Percentiles rank a stretch among this genome's conserved stretches.
These are phyloP conservation scores for Rhizopogon rudus DNA, from an alignment of 768 basidiomycete species.

Conservation along the genomic window DNA sequence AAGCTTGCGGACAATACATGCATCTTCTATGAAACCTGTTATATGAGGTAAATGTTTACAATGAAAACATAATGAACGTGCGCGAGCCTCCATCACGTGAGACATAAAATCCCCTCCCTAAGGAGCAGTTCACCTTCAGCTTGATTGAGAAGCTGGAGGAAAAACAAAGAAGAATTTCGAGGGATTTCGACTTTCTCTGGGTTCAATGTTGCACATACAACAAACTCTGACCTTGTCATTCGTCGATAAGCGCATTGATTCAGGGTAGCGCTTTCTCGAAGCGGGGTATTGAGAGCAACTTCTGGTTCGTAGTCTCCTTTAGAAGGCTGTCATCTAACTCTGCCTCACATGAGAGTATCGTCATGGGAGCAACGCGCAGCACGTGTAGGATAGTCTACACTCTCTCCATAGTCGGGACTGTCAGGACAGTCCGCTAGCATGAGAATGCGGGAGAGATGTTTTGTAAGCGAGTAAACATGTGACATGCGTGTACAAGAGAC, in stretches of 20 bases:
- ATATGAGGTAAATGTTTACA: no score
- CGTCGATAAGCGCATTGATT: constrained; percentile 23
- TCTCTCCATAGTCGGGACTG: constrained; percentile 21
- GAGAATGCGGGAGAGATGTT: constrained; percentile 72
- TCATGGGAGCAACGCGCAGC: constrained; percentile 12
- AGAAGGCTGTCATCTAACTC: constrained; percentile 46
- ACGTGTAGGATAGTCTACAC: constrained; percentile 20
- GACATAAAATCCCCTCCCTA: not conserved
- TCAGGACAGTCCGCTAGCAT: constrained; percentile 62
- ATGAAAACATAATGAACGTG: not conserved
- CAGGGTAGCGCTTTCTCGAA: constrained; percentile 18
- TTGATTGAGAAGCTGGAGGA: constrained; percentile 12
- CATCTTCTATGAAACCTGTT: no score
- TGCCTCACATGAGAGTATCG: constrained; percentile 36
- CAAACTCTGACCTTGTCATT: constrained; percentile 32
- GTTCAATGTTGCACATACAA: constrained; percentile 22
- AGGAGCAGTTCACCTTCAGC: constrained; percentile 7
- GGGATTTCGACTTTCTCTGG: constrained; percentile 31
- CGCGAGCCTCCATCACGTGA: not conserved
- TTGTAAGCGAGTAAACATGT: constrained; percentile 78
- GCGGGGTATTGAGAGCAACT: constrained; percentile 12
- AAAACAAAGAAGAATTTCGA: constrained; percentile 19
- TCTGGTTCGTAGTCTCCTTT: constrained; percentile 38
- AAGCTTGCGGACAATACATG: no score
- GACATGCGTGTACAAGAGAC: constrained; percentile 62